These are phyloP conservation scores for Leptodermis oblonga DNA, from an alignment of 257 asterid genomes.

Conservation along the genomic window DNA sequence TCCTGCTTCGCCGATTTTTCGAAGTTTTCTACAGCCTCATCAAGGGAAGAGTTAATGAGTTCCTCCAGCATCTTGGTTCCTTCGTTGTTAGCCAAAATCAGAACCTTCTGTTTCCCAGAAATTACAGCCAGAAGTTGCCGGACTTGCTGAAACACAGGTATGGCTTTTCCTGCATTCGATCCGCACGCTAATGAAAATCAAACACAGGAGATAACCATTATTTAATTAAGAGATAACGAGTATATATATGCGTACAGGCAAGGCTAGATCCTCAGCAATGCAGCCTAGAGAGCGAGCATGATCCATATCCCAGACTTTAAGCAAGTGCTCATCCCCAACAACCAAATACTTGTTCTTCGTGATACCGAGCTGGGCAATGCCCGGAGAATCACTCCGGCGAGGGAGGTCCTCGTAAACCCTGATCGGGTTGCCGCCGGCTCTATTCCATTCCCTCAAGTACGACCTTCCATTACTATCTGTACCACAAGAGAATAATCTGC, in stretches of 20 bases:
- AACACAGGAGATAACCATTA: no score
- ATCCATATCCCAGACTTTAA: conserved; percentile 67
- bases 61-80: no score
- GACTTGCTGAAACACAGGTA: conserved; percentile 43
- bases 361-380: conserved; percentile 40
- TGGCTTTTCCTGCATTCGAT: conserved; percentile 61
- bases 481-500: conserved; percentile 69
- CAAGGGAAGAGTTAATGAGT: no score
- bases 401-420: conserved; percentile 46
- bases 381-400: conserved; percentile 22
- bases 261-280: conserved; percentile 24
- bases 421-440: conserved; percentile 37
- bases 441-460: conserved; percentile 58
- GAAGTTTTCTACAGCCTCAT: no score
- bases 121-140: conserved; percentile 49
- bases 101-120: no score
- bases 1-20: no score
- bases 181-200: no score
- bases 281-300: conserved; percentile 28
- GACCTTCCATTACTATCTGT: conserved; percentile 52
- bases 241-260: background rate
- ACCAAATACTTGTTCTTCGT: conserved; percentile 37
- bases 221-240: no score
- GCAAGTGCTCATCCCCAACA: conserved; percentile 56
- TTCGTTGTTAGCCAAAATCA: no score